phyloP scores from a whole-genome alignment of 2,329 filamentous ascomycete species.

The Myriosclerotinia curreyana region DNA sequence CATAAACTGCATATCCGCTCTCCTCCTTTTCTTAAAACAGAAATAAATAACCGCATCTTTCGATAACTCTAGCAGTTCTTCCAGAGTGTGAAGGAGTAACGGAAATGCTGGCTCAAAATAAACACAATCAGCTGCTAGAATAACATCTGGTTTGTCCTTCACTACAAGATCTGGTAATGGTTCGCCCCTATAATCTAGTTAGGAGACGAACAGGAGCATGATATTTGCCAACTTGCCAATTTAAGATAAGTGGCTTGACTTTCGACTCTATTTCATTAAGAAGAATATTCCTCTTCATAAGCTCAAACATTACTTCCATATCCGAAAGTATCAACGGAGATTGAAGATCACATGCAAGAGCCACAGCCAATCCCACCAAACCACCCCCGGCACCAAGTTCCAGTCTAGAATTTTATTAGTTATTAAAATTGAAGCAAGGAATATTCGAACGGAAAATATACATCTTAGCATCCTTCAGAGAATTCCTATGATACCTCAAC shows the following conservation, averaged over 20 bases:
- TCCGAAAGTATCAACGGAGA: conserved; percentile 76
- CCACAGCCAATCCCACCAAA: conserved; percentile 68
- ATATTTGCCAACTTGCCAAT: conserved; percentile 61
- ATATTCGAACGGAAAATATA: conserved; percentile 42
- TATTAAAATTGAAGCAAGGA: neutral
- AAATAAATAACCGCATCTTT: conserved; percentile 67
- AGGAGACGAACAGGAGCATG: neutral
- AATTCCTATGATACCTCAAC: conserved; percentile 66
- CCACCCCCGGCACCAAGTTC: conserved; percentile 92
- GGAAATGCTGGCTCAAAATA: conserved; percentile 97
- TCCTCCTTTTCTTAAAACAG: conserved; percentile 90
- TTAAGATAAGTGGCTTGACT: conserved; percentile 68
- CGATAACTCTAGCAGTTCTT: conserved; percentile 70
- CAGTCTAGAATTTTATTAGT: conserved; percentile 54
- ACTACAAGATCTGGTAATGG: conserved; percentile 53
- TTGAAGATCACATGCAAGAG: conserved; percentile 53
- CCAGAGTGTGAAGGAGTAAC: conserved; percentile 74
- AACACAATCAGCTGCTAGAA: conserved; percentile 94
- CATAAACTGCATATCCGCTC: conserved; percentile 74
- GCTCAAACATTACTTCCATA: conserved; percentile 75
- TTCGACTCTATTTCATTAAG: conserved; percentile 67
- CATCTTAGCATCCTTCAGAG: conserved; percentile 68
- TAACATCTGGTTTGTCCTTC: conserved; percentile 65
- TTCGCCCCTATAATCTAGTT: conserved; percentile 51
- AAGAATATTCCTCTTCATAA: conserved; percentile 85